Base-by-base conservation (phyloP, 352 stramenopile species). In the Phytophthora citricola region DNA sequence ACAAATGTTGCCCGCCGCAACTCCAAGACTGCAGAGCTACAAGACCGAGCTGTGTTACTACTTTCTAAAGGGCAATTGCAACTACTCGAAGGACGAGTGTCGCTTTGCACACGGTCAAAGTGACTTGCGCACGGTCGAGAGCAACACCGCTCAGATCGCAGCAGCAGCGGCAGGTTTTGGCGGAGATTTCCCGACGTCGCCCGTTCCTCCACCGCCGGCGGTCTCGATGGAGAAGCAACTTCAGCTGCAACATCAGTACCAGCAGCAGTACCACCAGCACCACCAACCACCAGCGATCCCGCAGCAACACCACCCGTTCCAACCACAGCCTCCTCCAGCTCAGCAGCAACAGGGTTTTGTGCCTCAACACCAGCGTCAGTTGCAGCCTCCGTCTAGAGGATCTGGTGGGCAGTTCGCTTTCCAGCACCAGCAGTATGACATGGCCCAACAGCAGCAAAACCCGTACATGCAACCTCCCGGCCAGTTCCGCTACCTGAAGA, bases 21-120 rank as follows among this genome's bases (percentile, higher is more conserved):
- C 83, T 6, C 84, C 85, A 47, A 76, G 87, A 31, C 66, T 94
- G 32, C 85, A 95, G 66, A 95, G 87, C 64, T 95, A 95, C 81
- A 95, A 95, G 84, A 95, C 87, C 0, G 85, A 95, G 67, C 61
- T 95, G 43, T 95, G 87, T 74, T 95, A 93, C 67, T 95, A 94
- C 69, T 95, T 93, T 53, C 70, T 95, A 26, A 93, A 94, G 44
- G 87, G 87, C 26, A 92, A 88, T 63, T 95, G 87, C 79, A 95
- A 95, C 71, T 95, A 93, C 72, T 79, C 85, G 3, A 95, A 91
- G 64, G 87, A 94, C 4, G 87, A 95, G 48, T 95, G 87, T 26
- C 80, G 87, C n/a, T 95, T 95, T 32, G 87, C 87, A n/a, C 87
- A 95, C 40, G 87, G 87, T 4, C 83, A 92, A 64, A 81, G 69